A percentile compares a stretch with the other conserved stretches of the same genome.
Evolutionary conservation across 306 rosid genomes (phyloP).

Genomic region (Corylus avellana): DNA sequence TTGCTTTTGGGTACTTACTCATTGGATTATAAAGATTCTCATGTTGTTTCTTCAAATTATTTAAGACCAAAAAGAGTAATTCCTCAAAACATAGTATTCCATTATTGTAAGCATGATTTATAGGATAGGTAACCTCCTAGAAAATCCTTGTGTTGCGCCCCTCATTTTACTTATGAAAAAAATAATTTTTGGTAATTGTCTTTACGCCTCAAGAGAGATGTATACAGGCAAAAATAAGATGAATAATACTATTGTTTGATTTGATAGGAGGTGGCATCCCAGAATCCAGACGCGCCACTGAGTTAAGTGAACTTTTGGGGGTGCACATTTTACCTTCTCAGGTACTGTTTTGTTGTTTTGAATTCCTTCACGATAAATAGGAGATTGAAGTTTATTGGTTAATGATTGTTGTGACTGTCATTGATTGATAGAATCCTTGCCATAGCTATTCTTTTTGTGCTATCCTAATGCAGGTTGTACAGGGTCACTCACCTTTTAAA

Average conservation of each 20-base stretch:
- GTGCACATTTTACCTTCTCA: conserved; percentile 37
- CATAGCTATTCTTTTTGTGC: conserved; percentile 23
- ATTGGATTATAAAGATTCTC: neutral
- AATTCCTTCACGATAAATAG: neutral
- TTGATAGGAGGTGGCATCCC: conserved; percentile 37
- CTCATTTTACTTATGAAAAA: too few relatives aligned
- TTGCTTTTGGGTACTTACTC: neutral
- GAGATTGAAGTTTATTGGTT: neutral
- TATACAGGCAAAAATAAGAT: neutral
- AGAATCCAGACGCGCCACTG: conserved; percentile 34
- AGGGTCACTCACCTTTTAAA: conserved; percentile 39
- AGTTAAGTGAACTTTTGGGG: conserved; percentile 36
- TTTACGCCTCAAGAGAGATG: neutral
- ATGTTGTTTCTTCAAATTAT: neutral
- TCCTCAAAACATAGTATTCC: neutral
- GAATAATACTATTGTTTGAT: neutral
- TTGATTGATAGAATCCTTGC: conserved; percentile 31
- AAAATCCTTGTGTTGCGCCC: too few relatives aligned
- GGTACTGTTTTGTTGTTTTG: conserved; percentile 14
- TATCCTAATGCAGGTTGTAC: conserved; percentile 37
- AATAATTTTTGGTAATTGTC: neutral
- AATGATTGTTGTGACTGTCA: neutral
- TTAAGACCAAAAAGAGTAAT: neutral
- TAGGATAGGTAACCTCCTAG: too few relatives aligned
- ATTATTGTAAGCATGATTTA: neutral